A percentile compares a stretch with the other conserved stretches of the same genome.
phyloP scores from a whole-genome alignment of 2,329 filamentous ascomycete species.

The Mariannaea elegans region DNA sequence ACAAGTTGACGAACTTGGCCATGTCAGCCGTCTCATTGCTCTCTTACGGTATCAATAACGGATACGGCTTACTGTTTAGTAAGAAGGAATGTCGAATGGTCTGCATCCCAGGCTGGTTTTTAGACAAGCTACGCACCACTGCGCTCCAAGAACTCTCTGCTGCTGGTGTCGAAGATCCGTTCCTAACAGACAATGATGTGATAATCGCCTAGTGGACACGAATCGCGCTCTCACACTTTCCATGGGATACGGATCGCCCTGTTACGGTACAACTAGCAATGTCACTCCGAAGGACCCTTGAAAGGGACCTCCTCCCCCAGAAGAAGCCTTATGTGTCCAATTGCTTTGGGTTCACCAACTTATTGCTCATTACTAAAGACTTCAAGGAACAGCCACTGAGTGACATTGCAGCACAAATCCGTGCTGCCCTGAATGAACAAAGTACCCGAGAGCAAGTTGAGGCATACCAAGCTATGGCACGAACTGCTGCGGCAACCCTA shows the following conservation, averaged over 20 bases:
- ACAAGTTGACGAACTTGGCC: conserved; percentile 2
- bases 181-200: conserved; percentile 23
- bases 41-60: conserved; percentile 14
- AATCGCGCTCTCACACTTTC: conserved; percentile 16
- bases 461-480: no score
- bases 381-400: no score
- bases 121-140: not conserved
- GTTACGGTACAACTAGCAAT: conserved; percentile 4
- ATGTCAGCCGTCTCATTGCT: conserved; percentile 1
- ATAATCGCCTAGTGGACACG: conserved; percentile 23
- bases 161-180: conserved; percentile 2
- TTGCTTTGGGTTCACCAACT: conserved; percentile 10
- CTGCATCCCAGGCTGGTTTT: conserved; percentile 15
- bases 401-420: no score
- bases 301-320: conserved; percentile 4
- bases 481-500: no score
- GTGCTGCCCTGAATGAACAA: no score
- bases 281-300: conserved; percentile 10
- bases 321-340: conserved; percentile 8
- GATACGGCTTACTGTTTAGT: not conserved
- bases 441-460: no score
- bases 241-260: not conserved
- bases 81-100: conserved; percentile 24
- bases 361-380: no score
- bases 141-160: conserved; percentile 3